Evolutionary conservation across 2,329 filamentous ascomycete species (phyloP).

Genomic region (Bipolaris sorokiniana): DNA sequence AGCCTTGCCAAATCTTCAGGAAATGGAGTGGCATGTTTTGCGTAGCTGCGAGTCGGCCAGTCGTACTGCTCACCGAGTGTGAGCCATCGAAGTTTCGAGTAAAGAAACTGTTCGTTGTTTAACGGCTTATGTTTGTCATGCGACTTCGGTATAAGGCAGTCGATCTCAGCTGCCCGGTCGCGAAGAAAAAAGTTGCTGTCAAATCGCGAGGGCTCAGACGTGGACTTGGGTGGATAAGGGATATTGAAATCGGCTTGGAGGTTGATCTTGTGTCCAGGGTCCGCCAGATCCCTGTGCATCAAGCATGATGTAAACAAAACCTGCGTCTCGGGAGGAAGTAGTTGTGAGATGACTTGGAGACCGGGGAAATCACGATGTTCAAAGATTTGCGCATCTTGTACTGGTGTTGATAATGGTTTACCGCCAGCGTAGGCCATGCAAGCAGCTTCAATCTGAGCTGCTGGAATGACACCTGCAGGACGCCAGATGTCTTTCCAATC

Average conservation of each 20-base stretch:
- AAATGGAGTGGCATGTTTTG: slow-evolving; percentile 71
- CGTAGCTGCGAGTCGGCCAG: slow-evolving; percentile 89
- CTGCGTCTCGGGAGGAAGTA: slow-evolving; percentile 77
- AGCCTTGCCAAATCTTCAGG: slow-evolving; percentile 74
- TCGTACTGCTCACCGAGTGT: slow-evolving; percentile 96
- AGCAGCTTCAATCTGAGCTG: slow-evolving; percentile 36
- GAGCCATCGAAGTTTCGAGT: slow-evolving; percentile 87
- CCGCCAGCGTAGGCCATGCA: slow-evolving; percentile 43
- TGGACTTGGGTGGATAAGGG: slow-evolving; percentile 59
- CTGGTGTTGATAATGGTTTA: slow-evolving; percentile 24
- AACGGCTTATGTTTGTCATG: slow-evolving; percentile 74
- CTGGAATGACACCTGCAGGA: slow-evolving; percentile 36
- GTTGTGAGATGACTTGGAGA: slow-evolving; percentile 74
- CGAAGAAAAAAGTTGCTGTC: slow-evolving; percentile 44
- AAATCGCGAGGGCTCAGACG: slow-evolving; percentile 43
- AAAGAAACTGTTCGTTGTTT: slow-evolving; percentile 72
- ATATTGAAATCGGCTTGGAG: slow-evolving; percentile 80
- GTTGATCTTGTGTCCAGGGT: slow-evolving; percentile 81
- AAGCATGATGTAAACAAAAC: slow-evolving; percentile 72
- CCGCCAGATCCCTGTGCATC: slow-evolving; percentile 77
- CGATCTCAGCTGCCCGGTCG: slow-evolving; percentile 33
- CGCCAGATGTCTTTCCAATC: slow-evolving; percentile 38
- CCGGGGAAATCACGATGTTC: slow-evolving; percentile 55
- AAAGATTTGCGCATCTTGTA: slow-evolving; percentile 40
- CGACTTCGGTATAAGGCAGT: slow-evolving; percentile 65